Evolutionary conservation across 805 yeast species (phyloP).

Genomic region (Zygotorulaspora florentina): DNA sequence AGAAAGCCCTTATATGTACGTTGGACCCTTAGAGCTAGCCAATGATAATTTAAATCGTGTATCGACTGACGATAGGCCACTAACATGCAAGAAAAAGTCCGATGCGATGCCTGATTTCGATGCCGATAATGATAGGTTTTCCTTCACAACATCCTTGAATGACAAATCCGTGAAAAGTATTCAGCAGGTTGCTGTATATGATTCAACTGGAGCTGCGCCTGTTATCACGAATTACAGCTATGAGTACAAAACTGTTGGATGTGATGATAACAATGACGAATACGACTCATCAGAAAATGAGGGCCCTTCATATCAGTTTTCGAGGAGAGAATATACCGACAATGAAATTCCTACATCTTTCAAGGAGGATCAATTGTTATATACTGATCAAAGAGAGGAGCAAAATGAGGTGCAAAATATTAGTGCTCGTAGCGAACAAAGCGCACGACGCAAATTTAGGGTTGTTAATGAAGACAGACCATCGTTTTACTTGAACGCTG

Average conservation of each 20-base stretch:
- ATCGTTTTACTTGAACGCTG: slow-evolving; percentile 23
- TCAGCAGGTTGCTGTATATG: slow-evolving; percentile 17
- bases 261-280: background rate
- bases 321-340: too few species aligned
- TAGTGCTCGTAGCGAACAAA: background rate
- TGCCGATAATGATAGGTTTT: slow-evolving; percentile 16
- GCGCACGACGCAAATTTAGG: slow-evolving; percentile 21
- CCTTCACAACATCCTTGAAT: slow-evolving; percentile 18
- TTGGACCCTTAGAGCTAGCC: slow-evolving; percentile 5
- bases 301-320: background rate
- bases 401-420: background rate
- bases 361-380: too few species aligned
- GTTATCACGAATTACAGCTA: slow-evolving; percentile 5
- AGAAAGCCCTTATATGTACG: slow-evolving; percentile 6
- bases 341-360: too few species aligned
- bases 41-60: background rate
- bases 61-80: background rate
- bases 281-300: background rate
- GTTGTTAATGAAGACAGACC: slow-evolving; percentile 33
- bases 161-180: slow-evolving; percentile 19
- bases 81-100: slow-evolving; percentile 3
- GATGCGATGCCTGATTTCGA: slow-evolving; percentile 6
- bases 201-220: slow-evolving; percentile 14
- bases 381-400: too few species aligned
- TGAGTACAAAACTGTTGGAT: background rate